These are phyloP conservation scores for Mortierella alpina DNA, from an alignment of 192 early-diverging fungal genomes.

Conservation along the genomic window DNA sequence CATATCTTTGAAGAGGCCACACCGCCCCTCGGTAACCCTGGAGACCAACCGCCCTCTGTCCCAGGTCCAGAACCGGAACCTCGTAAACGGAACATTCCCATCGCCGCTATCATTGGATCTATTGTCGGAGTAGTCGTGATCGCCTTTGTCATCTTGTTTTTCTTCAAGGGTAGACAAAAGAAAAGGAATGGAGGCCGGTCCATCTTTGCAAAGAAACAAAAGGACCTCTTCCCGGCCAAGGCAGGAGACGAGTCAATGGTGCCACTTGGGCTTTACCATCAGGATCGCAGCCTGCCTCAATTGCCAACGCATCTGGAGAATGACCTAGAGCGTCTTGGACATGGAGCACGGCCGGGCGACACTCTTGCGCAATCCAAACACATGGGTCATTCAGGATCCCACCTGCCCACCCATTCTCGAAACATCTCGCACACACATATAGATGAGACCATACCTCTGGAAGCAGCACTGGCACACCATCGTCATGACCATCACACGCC, in stretches of 20 bases:
- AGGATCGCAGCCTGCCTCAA: conserved; percentile 23
- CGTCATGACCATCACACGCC: conserved; percentile 25
- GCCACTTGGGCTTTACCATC: conserved; percentile 38
- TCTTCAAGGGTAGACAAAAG: conserved; percentile 3
- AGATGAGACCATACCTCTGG: conserved; percentile 36
- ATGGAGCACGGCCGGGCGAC: not conserved
- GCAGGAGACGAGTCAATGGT: conserved; percentile 29
- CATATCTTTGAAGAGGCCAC: too few species aligned
- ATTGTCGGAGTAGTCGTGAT: conserved; percentile 15
- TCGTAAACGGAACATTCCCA: not conserved
- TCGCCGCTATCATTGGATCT: conserved; percentile 19
- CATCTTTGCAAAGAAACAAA: conserved; percentile 19
- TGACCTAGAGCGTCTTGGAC: conserved; percentile 24
- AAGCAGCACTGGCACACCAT: conserved; percentile 29
- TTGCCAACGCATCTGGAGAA: conserved; percentile 7
- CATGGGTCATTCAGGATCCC: not conserved
- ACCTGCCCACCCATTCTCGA: not conserved
- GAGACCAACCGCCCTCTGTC: not conserved
- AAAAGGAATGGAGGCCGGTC: conserved; percentile 3
- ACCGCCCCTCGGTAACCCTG: too few species aligned
- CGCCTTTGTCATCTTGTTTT: not conserved
- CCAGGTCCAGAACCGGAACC: not conserved
- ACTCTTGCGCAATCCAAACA: not conserved
- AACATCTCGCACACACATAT: conserved; percentile 4
- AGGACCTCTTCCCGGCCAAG: conserved; percentile 34